These are phyloP conservation scores for Cryptomeria japonica DNA, from an alignment of 75 land plant species.

Conservation along the genomic window DNA sequence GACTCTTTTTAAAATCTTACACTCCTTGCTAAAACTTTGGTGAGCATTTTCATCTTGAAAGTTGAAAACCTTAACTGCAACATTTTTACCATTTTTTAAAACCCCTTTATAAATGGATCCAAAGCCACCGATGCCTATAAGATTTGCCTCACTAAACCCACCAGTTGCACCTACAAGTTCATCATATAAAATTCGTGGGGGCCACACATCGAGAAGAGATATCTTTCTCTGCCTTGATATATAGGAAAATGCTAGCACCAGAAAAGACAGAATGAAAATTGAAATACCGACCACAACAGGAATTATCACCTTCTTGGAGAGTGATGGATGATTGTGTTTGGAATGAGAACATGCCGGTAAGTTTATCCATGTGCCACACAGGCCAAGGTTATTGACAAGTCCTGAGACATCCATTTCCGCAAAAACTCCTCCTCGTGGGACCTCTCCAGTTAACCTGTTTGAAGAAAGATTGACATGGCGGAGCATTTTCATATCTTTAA, in stretches of 20 bases:
- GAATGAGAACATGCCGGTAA: background rate
- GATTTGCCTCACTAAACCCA: no score
- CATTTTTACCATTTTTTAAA: background rate
- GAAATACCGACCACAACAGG: no score
- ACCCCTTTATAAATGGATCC: no score
- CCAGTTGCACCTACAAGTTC: background rate
- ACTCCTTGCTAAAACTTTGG: no score
- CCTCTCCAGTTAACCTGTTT: background rate
- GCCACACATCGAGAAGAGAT: background rate
- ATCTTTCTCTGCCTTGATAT: background rate
- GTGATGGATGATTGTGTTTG: no score
- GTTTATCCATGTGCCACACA: background rate
- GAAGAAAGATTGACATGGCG: no score
- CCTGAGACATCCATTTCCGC: background rate
- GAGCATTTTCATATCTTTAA: no score
- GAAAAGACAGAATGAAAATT: no score
- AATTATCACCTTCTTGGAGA: no score
- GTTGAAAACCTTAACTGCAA: background rate
- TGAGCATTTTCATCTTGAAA: background rate
- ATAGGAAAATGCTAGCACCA: background rate
- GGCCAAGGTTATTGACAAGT: background rate
- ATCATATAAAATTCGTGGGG: background rate
- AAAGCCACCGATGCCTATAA: no score
- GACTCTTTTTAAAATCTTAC: no score
- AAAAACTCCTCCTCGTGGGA: slow-evolving; percentile 7